These are phyloP conservation scores for Clausena lansium DNA, from an alignment of 345 rosid species.

Conservation along the genomic window DNA sequence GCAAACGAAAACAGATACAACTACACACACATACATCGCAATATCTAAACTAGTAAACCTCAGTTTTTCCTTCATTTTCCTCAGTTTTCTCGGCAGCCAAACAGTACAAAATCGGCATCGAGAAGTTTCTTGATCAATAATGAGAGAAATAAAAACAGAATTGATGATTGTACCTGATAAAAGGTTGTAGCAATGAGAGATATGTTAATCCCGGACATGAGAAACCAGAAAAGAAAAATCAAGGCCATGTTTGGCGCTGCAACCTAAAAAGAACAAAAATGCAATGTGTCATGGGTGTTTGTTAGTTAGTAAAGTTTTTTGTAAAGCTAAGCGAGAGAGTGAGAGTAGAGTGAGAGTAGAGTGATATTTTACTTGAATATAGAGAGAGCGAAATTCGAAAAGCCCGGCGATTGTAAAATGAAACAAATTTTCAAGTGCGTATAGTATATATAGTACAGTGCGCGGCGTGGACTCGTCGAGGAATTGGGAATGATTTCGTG, in stretches of 20 bases:
- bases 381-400: neutral
- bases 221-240: slow-evolving; percentile 42
- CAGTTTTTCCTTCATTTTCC: slow-evolving; percentile 1
- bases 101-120: neutral
- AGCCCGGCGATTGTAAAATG: neutral
- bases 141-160: no score
- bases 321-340: neutral
- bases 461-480: neutral
- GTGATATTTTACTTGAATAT: neutral
- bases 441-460: neutral
- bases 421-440: neutral
- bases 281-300: no score
- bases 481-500: neutral
- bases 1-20: neutral
- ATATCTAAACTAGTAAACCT: neutral
- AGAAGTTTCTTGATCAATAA: no score
- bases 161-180: slow-evolving; percentile 46
- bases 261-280: neutral
- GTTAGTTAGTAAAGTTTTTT: neutral
- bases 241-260: slow-evolving; percentile 8
- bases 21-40: neutral
- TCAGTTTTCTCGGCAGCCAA: slow-evolving; percentile 2
- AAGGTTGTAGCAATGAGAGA: slow-evolving; percentile 69
- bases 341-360: neutral
- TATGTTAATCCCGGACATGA: slow-evolving; percentile 50